Conservation (phyloP, 768 basidiomycete genomes). For the Clavulina sp. region DNA sequence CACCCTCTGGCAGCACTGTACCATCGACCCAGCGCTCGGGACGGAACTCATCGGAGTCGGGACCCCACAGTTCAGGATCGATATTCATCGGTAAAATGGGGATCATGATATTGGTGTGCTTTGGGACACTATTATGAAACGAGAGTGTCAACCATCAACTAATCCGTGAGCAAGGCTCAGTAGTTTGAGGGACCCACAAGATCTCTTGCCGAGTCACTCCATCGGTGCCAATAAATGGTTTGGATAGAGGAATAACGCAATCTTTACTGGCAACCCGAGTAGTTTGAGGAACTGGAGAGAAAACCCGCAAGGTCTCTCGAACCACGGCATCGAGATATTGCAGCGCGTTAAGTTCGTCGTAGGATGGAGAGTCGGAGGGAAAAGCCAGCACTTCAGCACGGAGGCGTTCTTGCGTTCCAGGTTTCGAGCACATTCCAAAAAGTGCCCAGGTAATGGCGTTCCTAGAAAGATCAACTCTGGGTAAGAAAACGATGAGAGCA, state of each 20-base stretch:
- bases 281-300: neutral
- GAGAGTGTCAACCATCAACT: too few relatives aligned
- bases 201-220: neutral
- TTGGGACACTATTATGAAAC: neutral
- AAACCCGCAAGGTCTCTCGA: conserved; percentile 8
- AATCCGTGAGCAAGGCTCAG: neutral
- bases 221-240: conserved; percentile 1
- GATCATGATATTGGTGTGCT: neutral
- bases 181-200: neutral
- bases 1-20: neutral
- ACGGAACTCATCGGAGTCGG: conserved; percentile 21
- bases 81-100: neutral
- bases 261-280: conserved; percentile 3
- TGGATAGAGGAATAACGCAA: conserved; percentile 4
- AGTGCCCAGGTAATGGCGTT: conserved; percentile 20
- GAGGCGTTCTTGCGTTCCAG: conserved; percentile 30
- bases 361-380: conserved; percentile 4
- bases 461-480: conserved; percentile 16
- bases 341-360: conserved; percentile 16
- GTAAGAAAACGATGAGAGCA: neutral
- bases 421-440: conserved; percentile 30
- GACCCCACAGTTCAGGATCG: conserved; percentile 12
- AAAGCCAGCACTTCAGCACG: conserved; percentile 35
- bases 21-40: conserved; percentile 23
- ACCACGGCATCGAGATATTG: conserved; percentile 18